Evolutionary conservation across 768 basidiomycete genomes (phyloP).

Genomic region (Termitomyces sp.): DNA sequence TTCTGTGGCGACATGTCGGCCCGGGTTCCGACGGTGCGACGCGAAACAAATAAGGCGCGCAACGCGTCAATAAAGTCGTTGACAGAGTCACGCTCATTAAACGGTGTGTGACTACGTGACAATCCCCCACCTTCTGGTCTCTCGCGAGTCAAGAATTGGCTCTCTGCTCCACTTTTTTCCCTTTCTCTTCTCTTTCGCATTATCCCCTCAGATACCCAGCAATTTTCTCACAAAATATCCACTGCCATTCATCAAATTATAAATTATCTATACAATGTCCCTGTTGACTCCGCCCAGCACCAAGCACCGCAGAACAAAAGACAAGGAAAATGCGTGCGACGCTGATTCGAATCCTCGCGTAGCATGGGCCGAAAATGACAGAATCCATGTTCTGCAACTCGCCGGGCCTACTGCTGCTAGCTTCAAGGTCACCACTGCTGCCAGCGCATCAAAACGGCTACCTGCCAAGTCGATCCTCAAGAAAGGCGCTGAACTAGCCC

Average conservation of each 20-base stretch:
- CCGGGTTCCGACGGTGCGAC: not conserved
- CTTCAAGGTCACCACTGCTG: constrained; percentile 24
- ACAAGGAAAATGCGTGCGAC: constrained; percentile 44
- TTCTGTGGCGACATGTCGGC: not conserved
- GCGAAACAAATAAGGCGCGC: constrained; percentile 22
- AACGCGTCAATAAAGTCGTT: constrained; percentile 36
- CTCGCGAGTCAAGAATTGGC: constrained; percentile 4
- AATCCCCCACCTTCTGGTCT: constrained; percentile 13
- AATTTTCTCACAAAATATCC: not conserved
- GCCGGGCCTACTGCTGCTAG: constrained; percentile 16
- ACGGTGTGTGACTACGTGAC: constrained; percentile 15
- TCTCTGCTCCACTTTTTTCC: constrained; percentile 7
- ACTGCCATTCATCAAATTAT: not conserved
- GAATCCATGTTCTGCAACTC: constrained; percentile 36
- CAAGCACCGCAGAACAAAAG: constrained; percentile 39
- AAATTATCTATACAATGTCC: constrained; percentile 28
- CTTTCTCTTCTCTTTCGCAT: constrained; percentile 13
- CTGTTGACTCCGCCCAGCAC: constrained; percentile 61
- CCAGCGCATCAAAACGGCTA: constrained; percentile 31
- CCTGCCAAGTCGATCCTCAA: constrained; percentile 73
- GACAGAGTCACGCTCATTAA: constrained; percentile 26
- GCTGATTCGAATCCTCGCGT: constrained; percentile 32
- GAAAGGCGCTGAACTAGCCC: constrained; percentile 31
- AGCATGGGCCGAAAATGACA: constrained; percentile 48
- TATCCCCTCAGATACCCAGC: constrained; percentile 9